phyloP scores from a whole-genome alignment of 202 grass and related monocot species.

The Dendrocalamus latiflorus region DNA sequence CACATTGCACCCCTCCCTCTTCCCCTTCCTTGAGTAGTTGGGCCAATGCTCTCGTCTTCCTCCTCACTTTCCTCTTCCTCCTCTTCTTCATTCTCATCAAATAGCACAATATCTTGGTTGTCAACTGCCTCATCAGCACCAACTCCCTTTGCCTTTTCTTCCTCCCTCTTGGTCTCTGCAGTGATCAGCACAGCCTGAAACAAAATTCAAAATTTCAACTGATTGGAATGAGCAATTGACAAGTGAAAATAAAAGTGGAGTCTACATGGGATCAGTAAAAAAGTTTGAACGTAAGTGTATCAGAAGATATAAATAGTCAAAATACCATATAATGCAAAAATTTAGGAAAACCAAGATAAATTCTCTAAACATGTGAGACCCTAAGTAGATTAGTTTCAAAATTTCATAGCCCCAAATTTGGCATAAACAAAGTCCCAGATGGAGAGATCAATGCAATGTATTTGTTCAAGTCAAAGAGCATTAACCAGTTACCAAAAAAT shows the following conservation, averaged over 20 bases:
- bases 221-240: background rate
- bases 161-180: conserved; percentile 56
- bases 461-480: too few relatives aligned
- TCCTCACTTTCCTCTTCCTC: conserved; percentile 66
- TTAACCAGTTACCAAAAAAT: too few relatives aligned
- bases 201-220: background rate
- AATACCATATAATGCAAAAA: background rate
- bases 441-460: too few relatives aligned
- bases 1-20: conserved; percentile 56
- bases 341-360: background rate
- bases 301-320: background rate
- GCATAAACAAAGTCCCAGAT: too few relatives aligned
- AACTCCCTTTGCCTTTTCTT: conserved; percentile 71
- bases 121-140: conserved; percentile 44
- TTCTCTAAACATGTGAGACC: background rate
- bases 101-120: conserved; percentile 69
- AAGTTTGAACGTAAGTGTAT: background rate
- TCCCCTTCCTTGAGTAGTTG: conserved; percentile 42
- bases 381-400: background rate
- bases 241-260: background rate
- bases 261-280: background rate
- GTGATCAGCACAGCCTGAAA: conserved; percentile 53
- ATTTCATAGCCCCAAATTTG: too few relatives aligned
- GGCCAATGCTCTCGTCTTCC: conserved; percentile 43
- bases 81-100: conserved; percentile 70